Percentiles rank a stretch among this genome's conserved stretches.
Evolutionary conservation across 345 rosid species (phyloP).

Genomic region (Combretum micranthum): DNA sequence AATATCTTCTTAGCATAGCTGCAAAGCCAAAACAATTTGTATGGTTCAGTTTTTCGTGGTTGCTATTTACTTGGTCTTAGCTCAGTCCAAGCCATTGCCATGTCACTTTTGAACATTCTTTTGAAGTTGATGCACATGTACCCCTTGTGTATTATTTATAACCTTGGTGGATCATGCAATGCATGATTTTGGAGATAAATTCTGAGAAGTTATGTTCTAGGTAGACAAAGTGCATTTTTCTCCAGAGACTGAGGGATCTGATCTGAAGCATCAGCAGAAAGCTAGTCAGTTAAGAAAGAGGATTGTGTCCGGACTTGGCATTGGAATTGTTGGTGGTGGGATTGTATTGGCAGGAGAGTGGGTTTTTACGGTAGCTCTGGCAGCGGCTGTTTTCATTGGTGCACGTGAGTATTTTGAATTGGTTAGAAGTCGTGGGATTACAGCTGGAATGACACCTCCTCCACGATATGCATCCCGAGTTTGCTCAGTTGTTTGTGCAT

Average conservation of each 20-base stretch:
- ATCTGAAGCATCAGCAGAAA: conserved; percentile 34
- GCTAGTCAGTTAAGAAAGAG: conserved; percentile 56
- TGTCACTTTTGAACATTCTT: no score
- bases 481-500: conserved; percentile 74
- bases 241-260: conserved; percentile 21
- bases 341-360: conserved; percentile 86
- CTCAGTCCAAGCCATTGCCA: no score
- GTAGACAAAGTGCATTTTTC: conserved; percentile 26
- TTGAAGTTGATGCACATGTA: no score
- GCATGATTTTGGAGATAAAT: conserved; percentile 3
- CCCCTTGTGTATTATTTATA: background rate
- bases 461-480: conserved; percentile 84
- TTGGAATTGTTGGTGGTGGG: conserved; percentile 69
- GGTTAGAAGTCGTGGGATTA: conserved; percentile 75
- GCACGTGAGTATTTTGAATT: conserved; percentile 80
- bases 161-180: background rate
- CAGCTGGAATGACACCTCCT: conserved; percentile 94
- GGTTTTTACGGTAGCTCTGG: conserved; percentile 58
- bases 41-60: no score
- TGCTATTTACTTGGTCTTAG: no score
- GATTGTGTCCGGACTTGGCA: conserved; percentile 68
- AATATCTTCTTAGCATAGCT: no score
- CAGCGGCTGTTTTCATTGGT: conserved; percentile 65
- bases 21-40: no score
- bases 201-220: conserved; percentile 33